Evolutionary conservation across 1,139 yeast species (phyloP).

Genomic region (Yamadazyma trypodendri): DNA sequence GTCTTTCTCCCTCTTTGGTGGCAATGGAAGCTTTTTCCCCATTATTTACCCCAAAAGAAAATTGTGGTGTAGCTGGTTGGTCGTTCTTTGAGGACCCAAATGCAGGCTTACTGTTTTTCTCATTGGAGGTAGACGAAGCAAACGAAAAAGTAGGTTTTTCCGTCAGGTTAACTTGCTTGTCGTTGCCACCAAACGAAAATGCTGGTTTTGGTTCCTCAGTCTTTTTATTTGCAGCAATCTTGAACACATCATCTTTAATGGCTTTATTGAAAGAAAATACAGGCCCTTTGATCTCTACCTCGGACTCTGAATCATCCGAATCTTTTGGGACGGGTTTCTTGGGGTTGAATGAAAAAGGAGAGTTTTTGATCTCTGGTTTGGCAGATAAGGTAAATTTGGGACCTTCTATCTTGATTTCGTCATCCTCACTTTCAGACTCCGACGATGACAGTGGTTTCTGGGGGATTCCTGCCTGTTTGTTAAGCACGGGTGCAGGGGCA

Average conservation of each 20-base stretch:
- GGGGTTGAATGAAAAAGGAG: slow-evolving; percentile 58
- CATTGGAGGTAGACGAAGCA: slow-evolving; percentile 4
- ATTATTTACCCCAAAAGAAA: slow-evolving; percentile 15
- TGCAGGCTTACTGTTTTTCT: slow-evolving; percentile 9
- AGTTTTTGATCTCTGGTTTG: slow-evolving; percentile 54
- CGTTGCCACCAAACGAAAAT: slow-evolving; percentile 17
- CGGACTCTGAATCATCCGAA: slow-evolving; percentile 41
- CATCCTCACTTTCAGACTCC: slow-evolving; percentile 37
- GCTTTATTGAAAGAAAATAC: slow-evolving; percentile 52
- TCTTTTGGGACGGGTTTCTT: slow-evolving; percentile 38
- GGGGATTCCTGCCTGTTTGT: not conserved
- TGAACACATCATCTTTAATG: slow-evolving; percentile 50
- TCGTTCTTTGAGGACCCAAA: slow-evolving; percentile 18
- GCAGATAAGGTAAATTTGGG: slow-evolving; percentile 57
- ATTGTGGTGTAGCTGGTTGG: slow-evolving; percentile 21
- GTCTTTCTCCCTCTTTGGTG: slow-evolving; percentile 6
- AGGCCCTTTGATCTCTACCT: slow-evolving; percentile 65
- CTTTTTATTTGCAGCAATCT: slow-evolving; percentile 23
- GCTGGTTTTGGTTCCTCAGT: slow-evolving; percentile 17
- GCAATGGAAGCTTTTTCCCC: slow-evolving; percentile 5
- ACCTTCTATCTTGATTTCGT: slow-evolving; percentile 55
- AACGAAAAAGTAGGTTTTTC: slow-evolving; percentile 15
- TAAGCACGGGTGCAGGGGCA: slow-evolving; percentile 8
- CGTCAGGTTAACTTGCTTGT: slow-evolving; percentile 16
- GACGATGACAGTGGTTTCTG: slow-evolving; percentile 14